Percentiles rank a stretch among this genome's conserved stretches.
These are phyloP conservation scores for Calonectria pauciramosa DNA, from an alignment of 2,329 filamentous ascomycete species.

Conservation along the genomic window DNA sequence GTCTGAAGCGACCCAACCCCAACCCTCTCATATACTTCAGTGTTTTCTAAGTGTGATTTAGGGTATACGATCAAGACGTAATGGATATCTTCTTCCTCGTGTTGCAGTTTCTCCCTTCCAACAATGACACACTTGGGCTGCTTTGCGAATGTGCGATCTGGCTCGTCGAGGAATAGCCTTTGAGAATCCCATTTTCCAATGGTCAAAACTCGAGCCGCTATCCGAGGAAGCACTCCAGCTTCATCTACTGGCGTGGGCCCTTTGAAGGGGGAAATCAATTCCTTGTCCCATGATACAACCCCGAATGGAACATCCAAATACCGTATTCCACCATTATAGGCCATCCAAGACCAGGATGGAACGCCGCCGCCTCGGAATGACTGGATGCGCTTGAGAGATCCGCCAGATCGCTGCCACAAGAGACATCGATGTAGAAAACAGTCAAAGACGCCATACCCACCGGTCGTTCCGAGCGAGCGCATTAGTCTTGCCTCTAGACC, in stretches of 20 bases:
- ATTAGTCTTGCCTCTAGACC: constrained; percentile 33
- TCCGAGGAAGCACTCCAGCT: neutral
- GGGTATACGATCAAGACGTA: neutral
- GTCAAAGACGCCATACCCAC: constrained; percentile 38
- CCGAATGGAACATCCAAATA: neutral
- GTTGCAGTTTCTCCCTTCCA: neutral
- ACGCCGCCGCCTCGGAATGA: constrained; percentile 12
- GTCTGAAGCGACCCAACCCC: neutral
- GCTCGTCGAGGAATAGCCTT: neutral
- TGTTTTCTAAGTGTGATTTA: neutral
- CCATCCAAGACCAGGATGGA: constrained; percentile 55
- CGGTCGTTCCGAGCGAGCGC: constrained; percentile 25
- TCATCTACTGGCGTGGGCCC: neutral
- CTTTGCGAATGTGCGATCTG: neutral
- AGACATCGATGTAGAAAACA: constrained; percentile 32
- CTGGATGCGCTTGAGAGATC: constrained; percentile 8
- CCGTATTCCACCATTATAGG: constrained; percentile 48
- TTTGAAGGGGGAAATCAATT: neutral
- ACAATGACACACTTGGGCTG: neutral
- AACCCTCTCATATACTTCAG: neutral
- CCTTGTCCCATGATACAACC: neutral
- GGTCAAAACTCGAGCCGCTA: neutral
- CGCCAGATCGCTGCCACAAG: constrained; percentile 30
- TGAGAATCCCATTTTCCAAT: neutral
- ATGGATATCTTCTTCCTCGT: neutral